Evolutionary conservation across 2,329 filamentous ascomycete species (phyloP).

Genomic region (Hypoxylon sp.): DNA sequence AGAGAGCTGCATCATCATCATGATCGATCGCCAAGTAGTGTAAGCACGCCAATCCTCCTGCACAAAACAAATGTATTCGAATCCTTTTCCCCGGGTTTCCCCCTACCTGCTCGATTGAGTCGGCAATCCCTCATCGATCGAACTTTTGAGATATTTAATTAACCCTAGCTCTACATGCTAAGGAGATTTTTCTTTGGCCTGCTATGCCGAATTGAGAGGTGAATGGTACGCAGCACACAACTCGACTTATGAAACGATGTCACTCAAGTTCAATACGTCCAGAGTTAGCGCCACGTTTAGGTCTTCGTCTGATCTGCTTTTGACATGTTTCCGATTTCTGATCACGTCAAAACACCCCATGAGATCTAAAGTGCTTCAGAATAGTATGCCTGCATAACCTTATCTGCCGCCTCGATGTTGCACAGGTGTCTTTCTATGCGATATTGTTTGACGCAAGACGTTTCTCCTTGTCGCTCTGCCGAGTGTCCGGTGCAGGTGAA

Average conservation of each 20-base stretch:
- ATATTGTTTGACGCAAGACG: constrained; percentile 22
- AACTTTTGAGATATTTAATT: constrained; percentile 12
- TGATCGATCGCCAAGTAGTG: constrained; percentile 8
- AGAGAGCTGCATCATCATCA: neutral
- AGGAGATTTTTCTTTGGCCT: neutral
- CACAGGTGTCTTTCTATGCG: constrained; percentile 1
- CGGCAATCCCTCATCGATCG: constrained; percentile 22
- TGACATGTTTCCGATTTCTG: constrained; percentile 36
- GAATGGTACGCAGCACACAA: constrained; percentile 21
- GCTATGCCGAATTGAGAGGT: constrained; percentile 27
- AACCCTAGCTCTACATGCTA: constrained; percentile 7
- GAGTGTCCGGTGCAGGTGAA: constrained; percentile 22
- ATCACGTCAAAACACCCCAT: constrained; percentile 27
- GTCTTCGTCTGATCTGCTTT: constrained; percentile 32
- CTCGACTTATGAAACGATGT: constrained; percentile 37
- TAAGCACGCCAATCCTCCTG: constrained; percentile 24
- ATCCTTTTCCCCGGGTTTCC: constrained; percentile 39
- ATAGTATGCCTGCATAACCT: constrained; percentile 20
- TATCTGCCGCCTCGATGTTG: constrained; percentile 3
- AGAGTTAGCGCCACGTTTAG: constrained; percentile 19
- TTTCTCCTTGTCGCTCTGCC: constrained; percentile 36
- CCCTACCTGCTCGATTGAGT: constrained; percentile 32
- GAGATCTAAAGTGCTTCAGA: constrained; percentile 34
- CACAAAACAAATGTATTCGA: constrained; percentile 24
- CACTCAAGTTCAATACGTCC: constrained; percentile 6